Base-by-base conservation (phyloP, 169 alveolate genomes). In the Cryptosporidium sp. region DNA sequence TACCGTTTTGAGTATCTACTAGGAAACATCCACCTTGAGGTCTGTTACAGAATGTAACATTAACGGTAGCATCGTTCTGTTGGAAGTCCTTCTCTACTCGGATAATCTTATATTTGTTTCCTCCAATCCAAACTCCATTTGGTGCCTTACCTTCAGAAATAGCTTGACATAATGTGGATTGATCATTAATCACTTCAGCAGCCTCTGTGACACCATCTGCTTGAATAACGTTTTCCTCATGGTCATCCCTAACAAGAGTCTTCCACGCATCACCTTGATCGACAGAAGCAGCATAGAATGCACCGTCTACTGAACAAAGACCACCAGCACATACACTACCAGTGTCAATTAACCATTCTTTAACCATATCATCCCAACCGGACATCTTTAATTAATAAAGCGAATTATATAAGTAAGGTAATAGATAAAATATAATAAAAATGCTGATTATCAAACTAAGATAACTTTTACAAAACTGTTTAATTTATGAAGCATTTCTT, bases 101-200 rank as follows among this genome's bases (percentile, higher is more conserved):
- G 26, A 91, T 69, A 33, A 87, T 69, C 55, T 91, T 92, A 71
- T 89, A 92, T 69, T 91, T 84, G 43, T 26, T 62, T 58, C 94
- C 94, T 31, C 93, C 94, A 7, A 92, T 50, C 93, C 93, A 92
- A 16, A 92, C 94, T 16, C 94, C 94, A 9, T 89, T 70, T 16
- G 94, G 94, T 26, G 93, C 91, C 14, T 70, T 45, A 23, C 94
- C 94, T 43, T 92, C 93, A 1, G n/a, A 71, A 35, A 92, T 65
- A 21, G 94, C 94, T 23, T 85, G 86, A 9, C 58, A 41, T 48
- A 92, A 10, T 9, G 93, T 92, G 21, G 74, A 33, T 31, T 86
- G 92, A 59, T 92, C 94, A 58, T 92, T 91, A 48, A 71, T 52
- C 23, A 70, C 39, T 55, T 86, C 93, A 6, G 85, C 52, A 26